Conservation (phyloP, 192 early-diverging fungal species). For the Powellomyces hirtus region DNA sequence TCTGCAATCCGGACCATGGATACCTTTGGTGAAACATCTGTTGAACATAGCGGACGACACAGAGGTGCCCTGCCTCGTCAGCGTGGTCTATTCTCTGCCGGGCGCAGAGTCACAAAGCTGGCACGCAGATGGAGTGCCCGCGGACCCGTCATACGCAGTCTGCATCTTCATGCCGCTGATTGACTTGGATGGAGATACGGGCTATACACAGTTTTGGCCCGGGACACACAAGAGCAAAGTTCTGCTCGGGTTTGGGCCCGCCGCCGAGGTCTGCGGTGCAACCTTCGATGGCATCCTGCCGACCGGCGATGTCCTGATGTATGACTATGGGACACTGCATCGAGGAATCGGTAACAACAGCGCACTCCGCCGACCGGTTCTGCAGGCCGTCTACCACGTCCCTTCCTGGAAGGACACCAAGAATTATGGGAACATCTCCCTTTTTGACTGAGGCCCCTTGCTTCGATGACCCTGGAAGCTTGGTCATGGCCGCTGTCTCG, state of each 20-base stretch:
- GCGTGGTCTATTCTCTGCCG: slow-evolving; percentile 24
- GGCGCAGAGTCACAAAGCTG: slow-evolving; percentile 15
- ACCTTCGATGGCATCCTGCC: slow-evolving; percentile 15
- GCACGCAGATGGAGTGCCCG: slow-evolving; percentile 24
- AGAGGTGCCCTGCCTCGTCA: neutral
- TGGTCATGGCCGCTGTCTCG: no score
- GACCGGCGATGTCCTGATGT: slow-evolving; percentile 7
- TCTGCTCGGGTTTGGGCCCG: slow-evolving; percentile 21
- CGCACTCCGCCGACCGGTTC: neutral
- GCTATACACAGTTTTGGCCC: slow-evolving; percentile 26
- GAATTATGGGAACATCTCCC: slow-evolving; percentile 23
- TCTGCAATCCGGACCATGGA: slow-evolving; percentile 6
- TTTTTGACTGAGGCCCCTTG: no score
- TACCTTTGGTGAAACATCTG: neutral
- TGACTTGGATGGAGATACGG: neutral
- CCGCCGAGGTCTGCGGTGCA: slow-evolving; percentile 25
- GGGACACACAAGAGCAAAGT: neutral
- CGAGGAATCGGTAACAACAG: slow-evolving; percentile 16
- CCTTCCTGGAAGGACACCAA: slow-evolving; percentile 12
- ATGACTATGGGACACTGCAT: slow-evolving; percentile 22
- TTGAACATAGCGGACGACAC: neutral
- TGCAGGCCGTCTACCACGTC: slow-evolving; percentile 21
- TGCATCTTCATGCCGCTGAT: slow-evolving; percentile 23
- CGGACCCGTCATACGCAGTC: slow-evolving; percentile 1
- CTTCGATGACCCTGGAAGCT: no score